Percentiles rank a stretch among this genome's conserved stretches.
phyloP scores from a whole-genome alignment of 2,329 filamentous ascomycete species.

The Aspergillus spinulosporus region DNA sequence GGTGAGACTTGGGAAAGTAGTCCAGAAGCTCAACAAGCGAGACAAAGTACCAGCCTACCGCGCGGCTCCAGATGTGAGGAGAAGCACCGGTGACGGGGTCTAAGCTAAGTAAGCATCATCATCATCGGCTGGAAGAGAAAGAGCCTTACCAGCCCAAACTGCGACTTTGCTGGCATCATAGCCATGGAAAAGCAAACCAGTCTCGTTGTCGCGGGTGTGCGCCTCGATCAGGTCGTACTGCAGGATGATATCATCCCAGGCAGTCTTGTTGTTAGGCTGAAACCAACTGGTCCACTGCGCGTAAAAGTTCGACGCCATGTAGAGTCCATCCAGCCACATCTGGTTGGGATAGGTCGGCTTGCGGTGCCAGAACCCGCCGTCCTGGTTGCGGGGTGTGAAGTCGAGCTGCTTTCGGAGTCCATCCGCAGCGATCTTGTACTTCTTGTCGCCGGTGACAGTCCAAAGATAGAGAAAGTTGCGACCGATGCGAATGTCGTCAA shows the following conservation, averaged over 20 bases:
- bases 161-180: constrained; percentile 17
- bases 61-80: constrained; percentile 20
- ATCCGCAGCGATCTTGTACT: constrained; percentile 20
- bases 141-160: constrained; percentile 20
- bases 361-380: constrained; percentile 20
- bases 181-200: constrained; percentile 16
- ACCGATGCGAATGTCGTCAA: constrained; percentile 21
- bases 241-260: constrained; percentile 21
- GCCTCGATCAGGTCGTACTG: constrained; percentile 21
- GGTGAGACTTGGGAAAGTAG: constrained; percentile 16
- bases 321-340: constrained; percentile 24
- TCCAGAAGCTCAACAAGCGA: constrained; percentile 19
- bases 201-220: constrained; percentile 9
- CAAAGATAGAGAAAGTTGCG: constrained; percentile 18
- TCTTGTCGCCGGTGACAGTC: constrained; percentile 16
- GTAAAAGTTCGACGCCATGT: constrained; percentile 20
- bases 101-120: neutral
- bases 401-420: constrained; percentile 18
- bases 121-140: neutral
- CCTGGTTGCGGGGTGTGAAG: constrained; percentile 18
- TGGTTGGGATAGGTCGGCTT: constrained; percentile 20
- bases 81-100: constrained; percentile 17
- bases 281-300: constrained; percentile 20
- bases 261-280: constrained; percentile 15
- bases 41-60: constrained; percentile 22